These are phyloP conservation scores for Leishmania mexicana DNA, from an alignment of 208 protist species.

Conservation along the genomic window DNA sequence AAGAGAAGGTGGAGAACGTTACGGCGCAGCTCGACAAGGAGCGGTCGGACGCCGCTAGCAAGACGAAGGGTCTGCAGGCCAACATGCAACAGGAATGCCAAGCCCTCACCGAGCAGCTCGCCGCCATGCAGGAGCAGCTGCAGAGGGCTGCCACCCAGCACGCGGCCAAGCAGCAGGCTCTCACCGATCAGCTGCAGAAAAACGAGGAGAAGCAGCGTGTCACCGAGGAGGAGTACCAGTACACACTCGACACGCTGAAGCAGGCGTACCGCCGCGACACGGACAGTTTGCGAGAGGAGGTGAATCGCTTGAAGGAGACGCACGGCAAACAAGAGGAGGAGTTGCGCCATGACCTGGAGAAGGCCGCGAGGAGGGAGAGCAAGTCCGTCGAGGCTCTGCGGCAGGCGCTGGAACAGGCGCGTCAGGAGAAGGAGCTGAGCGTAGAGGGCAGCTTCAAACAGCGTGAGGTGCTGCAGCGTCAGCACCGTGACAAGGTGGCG, in stretches of 20 bases:
- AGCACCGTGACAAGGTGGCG: constrained; percentile 58
- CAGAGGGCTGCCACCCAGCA: constrained; percentile 37
- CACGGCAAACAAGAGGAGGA: constrained; percentile 43
- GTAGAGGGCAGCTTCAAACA: constrained; percentile 46
- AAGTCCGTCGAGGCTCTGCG: constrained; percentile 54
- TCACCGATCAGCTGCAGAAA: constrained; percentile 61
- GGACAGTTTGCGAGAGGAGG: constrained; percentile 43
- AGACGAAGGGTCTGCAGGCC: constrained; percentile 47
- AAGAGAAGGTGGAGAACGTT: constrained; percentile 40
- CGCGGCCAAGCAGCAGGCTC: constrained; percentile 42
- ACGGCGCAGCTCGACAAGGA: constrained; percentile 46
- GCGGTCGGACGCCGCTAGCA: constrained; percentile 42
- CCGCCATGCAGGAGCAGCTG: constrained; percentile 48
- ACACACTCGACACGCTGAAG: constrained; percentile 45
- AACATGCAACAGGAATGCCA: constrained; percentile 43
- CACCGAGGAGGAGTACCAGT: constrained; percentile 49
- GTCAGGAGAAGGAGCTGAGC: constrained; percentile 60
- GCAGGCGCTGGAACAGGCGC: constrained; percentile 53
- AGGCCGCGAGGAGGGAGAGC: constrained; percentile 48
- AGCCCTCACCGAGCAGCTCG: constrained; percentile 50
- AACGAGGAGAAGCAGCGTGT: constrained; percentile 43
- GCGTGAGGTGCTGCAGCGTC: constrained; percentile 51
- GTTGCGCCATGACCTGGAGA: constrained; percentile 47
- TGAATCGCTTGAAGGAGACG: constrained; percentile 36
- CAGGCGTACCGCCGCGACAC: constrained; percentile 56